phyloP scores from a whole-genome alignment of 495 filamentous ascomycete species.

The Parathielavia appendiculata region DNA sequence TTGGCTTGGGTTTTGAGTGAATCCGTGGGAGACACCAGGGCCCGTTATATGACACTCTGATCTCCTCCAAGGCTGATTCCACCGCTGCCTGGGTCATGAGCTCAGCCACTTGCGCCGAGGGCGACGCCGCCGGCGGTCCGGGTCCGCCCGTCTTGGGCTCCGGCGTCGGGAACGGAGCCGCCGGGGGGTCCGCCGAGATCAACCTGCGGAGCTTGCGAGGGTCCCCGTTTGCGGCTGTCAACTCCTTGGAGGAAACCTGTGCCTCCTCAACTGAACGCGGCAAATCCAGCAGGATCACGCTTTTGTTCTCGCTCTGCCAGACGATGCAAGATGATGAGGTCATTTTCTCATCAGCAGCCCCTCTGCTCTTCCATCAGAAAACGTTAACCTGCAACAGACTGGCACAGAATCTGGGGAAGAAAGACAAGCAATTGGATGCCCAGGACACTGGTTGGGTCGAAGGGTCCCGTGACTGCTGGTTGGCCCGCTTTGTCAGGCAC shows the following conservation, averaged over 20 bases:
- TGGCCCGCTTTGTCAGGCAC: slow-evolving; percentile 11
- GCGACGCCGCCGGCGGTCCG: slow-evolving; percentile 10
- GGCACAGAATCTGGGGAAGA: slow-evolving; percentile 4
- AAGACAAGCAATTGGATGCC: not conserved
- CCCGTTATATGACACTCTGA: slow-evolving; percentile 32
- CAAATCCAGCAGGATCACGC: slow-evolving; percentile 41
- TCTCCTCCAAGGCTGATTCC: slow-evolving; percentile 38
- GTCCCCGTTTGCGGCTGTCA: slow-evolving; percentile 11
- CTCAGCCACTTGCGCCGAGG: slow-evolving; percentile 39
- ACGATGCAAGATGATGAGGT: slow-evolving; percentile 33
- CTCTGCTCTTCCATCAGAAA: not conserved
- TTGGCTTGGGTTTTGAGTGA: not conserved
- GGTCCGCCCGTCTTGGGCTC: slow-evolving; percentile 35
- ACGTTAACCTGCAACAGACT: not conserved
- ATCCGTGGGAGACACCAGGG: slow-evolving; percentile 44
- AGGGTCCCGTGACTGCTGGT: slow-evolving; percentile 14
- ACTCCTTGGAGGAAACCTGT: slow-evolving; percentile 33
- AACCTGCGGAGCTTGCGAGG: slow-evolving; percentile 26
- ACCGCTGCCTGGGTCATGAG: slow-evolving; percentile 43
- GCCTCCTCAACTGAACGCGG: slow-evolving; percentile 45
- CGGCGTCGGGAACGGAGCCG: slow-evolving; percentile 41
- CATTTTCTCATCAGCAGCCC: slow-evolving; percentile 11
- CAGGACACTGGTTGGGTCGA: not conserved
- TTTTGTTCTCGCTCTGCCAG: slow-evolving; percentile 35
- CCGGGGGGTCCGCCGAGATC: slow-evolving; percentile 34